Conservation (phyloP, 2,329 filamentous ascomycete species). For the Furcasterigmium furcatum region DNA sequence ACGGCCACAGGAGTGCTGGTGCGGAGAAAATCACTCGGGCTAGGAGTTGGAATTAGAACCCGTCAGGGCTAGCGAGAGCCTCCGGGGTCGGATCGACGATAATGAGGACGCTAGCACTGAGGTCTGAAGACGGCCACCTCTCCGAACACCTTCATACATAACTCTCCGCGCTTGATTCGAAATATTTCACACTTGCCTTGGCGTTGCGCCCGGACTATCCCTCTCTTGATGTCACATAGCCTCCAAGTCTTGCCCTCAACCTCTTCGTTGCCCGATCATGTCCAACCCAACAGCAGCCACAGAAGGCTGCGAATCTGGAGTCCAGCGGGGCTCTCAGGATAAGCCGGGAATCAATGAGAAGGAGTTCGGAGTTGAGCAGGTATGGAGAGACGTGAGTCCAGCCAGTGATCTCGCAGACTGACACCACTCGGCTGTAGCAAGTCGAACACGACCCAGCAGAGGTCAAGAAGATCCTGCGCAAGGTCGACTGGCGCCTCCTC, state of each 20-base stretch:
- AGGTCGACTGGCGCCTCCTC: conserved; percentile 28
- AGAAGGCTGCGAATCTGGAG: neutral
- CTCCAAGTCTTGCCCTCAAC: neutral
- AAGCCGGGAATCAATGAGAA: neutral
- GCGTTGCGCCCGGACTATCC: neutral
- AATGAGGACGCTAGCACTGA: neutral
- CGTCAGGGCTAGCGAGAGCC: neutral
- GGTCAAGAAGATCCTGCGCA: conserved; percentile 5
- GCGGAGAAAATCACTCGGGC: neutral
- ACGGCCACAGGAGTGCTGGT: neutral
- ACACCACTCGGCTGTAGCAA: neutral
- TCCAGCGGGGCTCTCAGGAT: neutral
- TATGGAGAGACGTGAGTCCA: neutral
- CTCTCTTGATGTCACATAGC: neutral
- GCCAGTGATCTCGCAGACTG: neutral
- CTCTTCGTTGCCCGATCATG: neutral
- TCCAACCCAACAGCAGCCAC: neutral
- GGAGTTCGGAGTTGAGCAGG: neutral
- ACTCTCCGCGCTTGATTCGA: neutral
- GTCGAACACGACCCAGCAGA: neutral
- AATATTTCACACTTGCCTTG: neutral
- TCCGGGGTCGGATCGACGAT: neutral
- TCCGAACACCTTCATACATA: neutral
- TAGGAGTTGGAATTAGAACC: neutral
- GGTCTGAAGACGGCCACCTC: neutral